Evolutionary conservation across 2,329 filamentous ascomycete genomes (phyloP), one percentile per base, ranked within the genome.

Genomic region (Mycogone perniciosa): DNA sequence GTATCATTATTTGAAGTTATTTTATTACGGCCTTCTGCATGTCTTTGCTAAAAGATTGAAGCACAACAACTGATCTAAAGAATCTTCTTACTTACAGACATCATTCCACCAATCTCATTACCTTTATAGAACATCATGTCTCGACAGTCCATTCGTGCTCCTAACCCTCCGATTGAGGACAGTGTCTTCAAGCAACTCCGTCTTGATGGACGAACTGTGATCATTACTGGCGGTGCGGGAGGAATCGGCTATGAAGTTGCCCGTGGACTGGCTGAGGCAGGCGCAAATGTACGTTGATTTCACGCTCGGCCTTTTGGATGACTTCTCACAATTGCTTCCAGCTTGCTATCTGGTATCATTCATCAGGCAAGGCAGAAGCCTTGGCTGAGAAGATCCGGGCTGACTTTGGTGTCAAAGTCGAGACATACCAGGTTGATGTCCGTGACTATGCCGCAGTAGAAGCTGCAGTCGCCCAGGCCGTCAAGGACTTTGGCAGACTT

Each of bases 401-500:
- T 34, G 53, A 58, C 49, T 58, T 57, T 39, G 45, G 46, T 7
- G 56, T 59, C 35, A 55, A 52, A 33, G 56, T 55, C 8, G 27
- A 54, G 31, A 48, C 54, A 7, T 58, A 59, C 46, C 38, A 57
- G 46, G 56, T 57, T 8, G 56, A 58, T 27, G 42, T 58, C 4
- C 53, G 54, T 33, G 51, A 52, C 20, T 47, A 57, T 31, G 11
- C 42, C 4, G 51, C 60, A 29, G 63, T 67, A 44, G 59, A 66
- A 54, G 54, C 58, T n/a, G 57, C 60, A 7, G 63, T 64, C 3
- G 57, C 59, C 8, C 57, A 59, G 31, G 63, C 64, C 1, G 57
- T 66, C 31, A 29, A 51, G 11, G 60, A 66, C 48, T 67, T 68
- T 56, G 63, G 65, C 29, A 57, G 61, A 20, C 55, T 68, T n/a